Base-by-base conservation (phyloP, 805 yeast species). In the Wickerhamiella azyma region DNA sequence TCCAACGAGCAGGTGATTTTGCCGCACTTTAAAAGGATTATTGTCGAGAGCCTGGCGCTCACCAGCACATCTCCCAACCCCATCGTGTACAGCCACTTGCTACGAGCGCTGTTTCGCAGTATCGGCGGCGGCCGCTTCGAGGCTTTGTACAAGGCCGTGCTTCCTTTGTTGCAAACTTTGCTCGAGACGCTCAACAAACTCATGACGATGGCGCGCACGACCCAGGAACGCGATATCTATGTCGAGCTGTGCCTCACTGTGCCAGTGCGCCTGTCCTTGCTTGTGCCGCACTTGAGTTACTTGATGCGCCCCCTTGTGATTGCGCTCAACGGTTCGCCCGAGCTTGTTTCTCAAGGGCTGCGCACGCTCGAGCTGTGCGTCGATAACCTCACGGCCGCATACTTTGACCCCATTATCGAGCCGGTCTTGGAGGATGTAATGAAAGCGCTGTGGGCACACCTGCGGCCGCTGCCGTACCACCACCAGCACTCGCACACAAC, bases 121-220 rank as follows among this genome's bases (percentile, higher is more conserved):
- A 88, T 92, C 40, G 95, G 96, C 29, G 97, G 98, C 43, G 98
- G 98, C 6, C 70, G 97, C 48, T 89, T 92, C 60, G 99, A 92
- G 61, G 78, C 80, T 45, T 68, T 92, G 14, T 94, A 94, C 66
- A 85, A 92, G 55, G 94, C 88, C 50, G 89, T 94, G 16, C 74
- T 86, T 68, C 98, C 98, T 0, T 69, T 92, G 33, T 66, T 92
- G 38, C 97, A 94, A 47, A 85, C 83, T 0, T 66, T 92, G 37
- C 66, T 92, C 37, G 96, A 86, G 52, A 80, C 94, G 2, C 70
- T 92, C 52, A 89, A 89, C 60, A 75, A 84, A 54, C 72, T 88
- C 68, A 77, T 92, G 36, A 71, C 78, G 21, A 81, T 85, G 19
- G 86, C 97, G 2, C 71, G 94, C 45, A 70, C 86, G 37, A 85